Evolutionary conservation across 2,329 filamentous ascomycete species (phyloP), one percentile per base, ranked within the genome.

Genomic region (Pseudogymnoascus sp.): DNA sequence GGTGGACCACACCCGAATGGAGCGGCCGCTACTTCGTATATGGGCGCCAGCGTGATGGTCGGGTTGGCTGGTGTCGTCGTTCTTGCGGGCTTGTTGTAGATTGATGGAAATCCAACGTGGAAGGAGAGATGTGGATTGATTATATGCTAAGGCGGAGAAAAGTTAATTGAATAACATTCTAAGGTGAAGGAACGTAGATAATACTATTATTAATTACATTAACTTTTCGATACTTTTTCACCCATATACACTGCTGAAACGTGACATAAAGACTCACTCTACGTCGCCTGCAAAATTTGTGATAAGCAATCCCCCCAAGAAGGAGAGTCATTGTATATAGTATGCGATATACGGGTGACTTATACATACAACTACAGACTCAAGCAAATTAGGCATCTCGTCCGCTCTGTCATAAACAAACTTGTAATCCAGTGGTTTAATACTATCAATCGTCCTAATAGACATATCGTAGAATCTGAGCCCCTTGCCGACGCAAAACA

Each of bases 161-260:
- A 31, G 46, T 53, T 53, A 31, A 53, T 53, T 16, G n/a, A 31
- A 53, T 53, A 53, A 53, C 46, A 53, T 53, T 53, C 46, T 53
- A 53, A 53, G 46, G 46, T 2, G 25, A 25, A 11, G 8, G 23
- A 25, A 16, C 16, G 25, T 53, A 53, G 3, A 53, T 31, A 31
- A 6, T 53, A 53, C 14, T 31, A 53, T 16, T 53, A 53, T 53
- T 53, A 53, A 53, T 53, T 31, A 53, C 14, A 53, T 53, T 53
- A 53, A 53, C 46, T 53, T 53, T 31, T 16, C 46, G 2, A 50
- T 5, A 50, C 10, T 38, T 21, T 44, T 44, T 12, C 18, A 11
- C 40, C 1, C 10, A 18, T 40, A 44, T 21, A 21, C 18, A 3
- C 11, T n/a, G 6, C 10, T 44, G 21, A 44, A 21, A 4, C 38